phyloP scores from a whole-genome alignment of 2,329 filamentous ascomycete species.

The Phyllosticta citriasiana region DNA sequence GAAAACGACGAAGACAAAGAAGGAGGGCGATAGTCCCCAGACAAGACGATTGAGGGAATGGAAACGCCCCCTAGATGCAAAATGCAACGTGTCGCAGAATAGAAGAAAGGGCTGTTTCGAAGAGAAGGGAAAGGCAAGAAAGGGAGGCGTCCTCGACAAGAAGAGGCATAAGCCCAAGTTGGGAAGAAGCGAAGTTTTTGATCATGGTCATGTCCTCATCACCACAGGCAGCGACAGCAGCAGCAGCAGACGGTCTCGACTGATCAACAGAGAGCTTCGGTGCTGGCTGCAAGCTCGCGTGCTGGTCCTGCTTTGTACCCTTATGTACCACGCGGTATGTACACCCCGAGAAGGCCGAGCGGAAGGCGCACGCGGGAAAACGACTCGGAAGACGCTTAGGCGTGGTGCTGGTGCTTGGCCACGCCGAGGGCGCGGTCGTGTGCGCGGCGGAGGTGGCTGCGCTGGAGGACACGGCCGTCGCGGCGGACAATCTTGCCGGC shows the following conservation, averaged over 20 bases:
- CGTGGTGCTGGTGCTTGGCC: neutral
- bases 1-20: too few relatives aligned
- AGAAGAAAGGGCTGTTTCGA: neutral
- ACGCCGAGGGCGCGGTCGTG: slow-evolving; percentile 1
- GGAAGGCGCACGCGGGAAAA: too few relatives aligned
- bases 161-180: neutral
- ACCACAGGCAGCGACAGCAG: neutral
- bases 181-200: neutral
- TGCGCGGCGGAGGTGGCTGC: neutral
- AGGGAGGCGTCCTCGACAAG: neutral
- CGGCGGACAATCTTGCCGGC: slow-evolving; percentile 22
- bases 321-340: neutral
- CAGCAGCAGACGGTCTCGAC: neutral
- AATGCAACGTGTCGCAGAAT: neutral
- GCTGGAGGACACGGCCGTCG: slow-evolving; percentile 1
- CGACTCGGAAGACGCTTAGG: neutral
- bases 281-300: too few relatives aligned
- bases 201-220: neutral
- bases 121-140: neutral
- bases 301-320: neutral
- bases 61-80: neutral
- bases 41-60: neutral
- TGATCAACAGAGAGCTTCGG: neutral
- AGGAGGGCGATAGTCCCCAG: too few relatives aligned
- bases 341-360: neutral